Conservation (phyloP, 257 asterid species). For the Gentiana straminea region DNA sequence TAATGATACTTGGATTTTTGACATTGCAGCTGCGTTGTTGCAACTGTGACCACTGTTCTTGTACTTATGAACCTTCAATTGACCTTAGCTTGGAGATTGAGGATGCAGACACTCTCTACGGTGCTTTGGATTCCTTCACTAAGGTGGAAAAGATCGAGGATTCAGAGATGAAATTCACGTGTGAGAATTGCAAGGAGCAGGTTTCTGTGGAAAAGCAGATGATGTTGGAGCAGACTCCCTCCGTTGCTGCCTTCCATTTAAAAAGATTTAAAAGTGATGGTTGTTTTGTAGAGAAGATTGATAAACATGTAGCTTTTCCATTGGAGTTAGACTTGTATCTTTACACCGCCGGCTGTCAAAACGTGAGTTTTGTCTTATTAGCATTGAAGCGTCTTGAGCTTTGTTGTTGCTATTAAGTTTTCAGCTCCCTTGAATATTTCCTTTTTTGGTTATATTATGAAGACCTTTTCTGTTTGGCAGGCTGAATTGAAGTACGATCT, state of each 20-base stretch:
- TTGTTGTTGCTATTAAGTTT: background rate
- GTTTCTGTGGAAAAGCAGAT: constrained; percentile 77
- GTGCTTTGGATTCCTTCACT: constrained; percentile 82
- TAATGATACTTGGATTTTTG: constrained; percentile 8
- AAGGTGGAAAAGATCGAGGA: constrained; percentile 80
- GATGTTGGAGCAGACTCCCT: constrained; percentile 55
- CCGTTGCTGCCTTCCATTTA: constrained; percentile 66
- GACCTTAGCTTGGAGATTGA: constrained; percentile 91
- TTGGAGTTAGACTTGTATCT: constrained; percentile 58
- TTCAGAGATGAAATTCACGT: constrained; percentile 63
- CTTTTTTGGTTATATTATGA: background rate
- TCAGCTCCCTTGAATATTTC: background rate
- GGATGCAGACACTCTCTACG: constrained; percentile 39
- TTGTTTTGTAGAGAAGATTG: constrained; percentile 63
- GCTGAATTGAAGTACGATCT: constrained; percentile 50
- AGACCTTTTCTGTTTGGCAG: constrained; percentile 28
- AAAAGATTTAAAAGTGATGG: constrained; percentile 90
- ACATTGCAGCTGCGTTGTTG: constrained; percentile 75
- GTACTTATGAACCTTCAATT: constrained; percentile 69
- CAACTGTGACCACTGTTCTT: constrained; percentile 73
- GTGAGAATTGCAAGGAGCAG: constrained; percentile 72
- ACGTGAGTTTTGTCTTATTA: constrained; percentile 29
- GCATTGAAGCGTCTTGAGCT: background rate
- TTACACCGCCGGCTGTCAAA: constrained; percentile 31
- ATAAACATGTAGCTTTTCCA: constrained; percentile 68